Evolutionary conservation across 2,329 filamentous ascomycete species (phyloP).

Genomic region (Microdochium nivale): DNA sequence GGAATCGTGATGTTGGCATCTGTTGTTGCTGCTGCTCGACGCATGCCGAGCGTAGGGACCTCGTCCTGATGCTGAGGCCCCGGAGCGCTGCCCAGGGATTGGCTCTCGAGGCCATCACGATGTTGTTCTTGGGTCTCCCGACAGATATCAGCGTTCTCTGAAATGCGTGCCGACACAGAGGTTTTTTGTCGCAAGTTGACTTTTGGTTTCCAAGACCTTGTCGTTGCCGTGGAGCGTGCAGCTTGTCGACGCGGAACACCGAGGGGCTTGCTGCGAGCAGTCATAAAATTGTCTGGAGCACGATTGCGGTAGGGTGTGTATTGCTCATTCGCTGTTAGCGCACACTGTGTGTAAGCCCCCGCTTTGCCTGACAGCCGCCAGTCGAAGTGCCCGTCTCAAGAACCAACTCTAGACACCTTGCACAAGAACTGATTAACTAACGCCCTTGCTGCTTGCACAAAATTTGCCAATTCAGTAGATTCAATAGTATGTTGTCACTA

Average conservation of each 20-base stretch:
- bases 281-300: neutral
- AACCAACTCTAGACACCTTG: no score
- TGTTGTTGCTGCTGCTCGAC: neutral
- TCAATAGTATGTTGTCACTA: no score
- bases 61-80: conserved; percentile 13
- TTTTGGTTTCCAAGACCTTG: neutral
- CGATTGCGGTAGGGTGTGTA: neutral
- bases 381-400: no score
- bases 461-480: no score
- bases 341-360: no score
- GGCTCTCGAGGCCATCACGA: conserved; percentile 19
- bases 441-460: no score
- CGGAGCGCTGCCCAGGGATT: conserved; percentile 18
- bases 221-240: neutral
- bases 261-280: neutral
- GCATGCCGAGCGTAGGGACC: neutral
- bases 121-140: neutral
- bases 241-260: neutral
- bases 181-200: no score
- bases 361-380: no score
- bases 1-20: neutral
- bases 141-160: neutral
- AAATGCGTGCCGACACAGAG: neutral
- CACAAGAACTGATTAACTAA: no score
- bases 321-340: no score